Base-by-base conservation (phyloP, 257 asterid species). In the Echium plantagineum region DNA sequence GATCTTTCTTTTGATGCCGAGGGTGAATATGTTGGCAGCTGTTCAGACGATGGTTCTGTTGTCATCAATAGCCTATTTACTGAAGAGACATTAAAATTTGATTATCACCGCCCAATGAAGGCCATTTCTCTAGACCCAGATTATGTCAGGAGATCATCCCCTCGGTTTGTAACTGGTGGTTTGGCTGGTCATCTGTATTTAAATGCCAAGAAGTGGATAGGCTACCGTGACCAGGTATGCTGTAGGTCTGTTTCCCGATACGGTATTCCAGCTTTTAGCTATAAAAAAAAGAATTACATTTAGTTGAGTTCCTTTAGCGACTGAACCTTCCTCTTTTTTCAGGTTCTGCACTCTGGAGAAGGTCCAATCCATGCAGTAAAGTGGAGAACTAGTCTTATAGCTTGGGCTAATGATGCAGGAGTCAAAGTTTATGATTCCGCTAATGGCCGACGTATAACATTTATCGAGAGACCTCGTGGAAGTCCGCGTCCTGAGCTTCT, bases 351-450 rank as follows among this genome's bases (percentile, higher is more conserved):
- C 83, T 89, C 90, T 52, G 99, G 95, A 59, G 99, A 93, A 78
- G 99, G 99, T 59, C 99, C 99, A 21, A 83, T 93, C 76, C 99
- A 93, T 73, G 85, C 89, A 1, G 85, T 93, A 58, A 93, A 93
- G 76, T 93, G 99, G 99, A 83, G 96, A 78, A 68, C 71, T 72
- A 86, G 71, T 79, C 96, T 89, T 65, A 79, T 93, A 71, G 99
- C 97, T 53, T 93, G 99, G 99, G 99, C 99, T 67, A 93, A 93
- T 75, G 97, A 93, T 55, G 60, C 91, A 62, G 99, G 99, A 70
- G 91, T 89, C 24, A 93, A 93, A 81, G 97, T 93, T 62, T 93
- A 89, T 69, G 99, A 93, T 83, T 81, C 99, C 73, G 87, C 85
- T 78, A 86, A 81, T 77, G 94, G 89, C 80, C 96, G 81, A 69